Percentiles rank a stretch among this genome's conserved stretches.
These are phyloP conservation scores for Lolium multiflorum DNA, from an alignment of 176 grass and related monocot genomes.

Conservation along the genomic window DNA sequence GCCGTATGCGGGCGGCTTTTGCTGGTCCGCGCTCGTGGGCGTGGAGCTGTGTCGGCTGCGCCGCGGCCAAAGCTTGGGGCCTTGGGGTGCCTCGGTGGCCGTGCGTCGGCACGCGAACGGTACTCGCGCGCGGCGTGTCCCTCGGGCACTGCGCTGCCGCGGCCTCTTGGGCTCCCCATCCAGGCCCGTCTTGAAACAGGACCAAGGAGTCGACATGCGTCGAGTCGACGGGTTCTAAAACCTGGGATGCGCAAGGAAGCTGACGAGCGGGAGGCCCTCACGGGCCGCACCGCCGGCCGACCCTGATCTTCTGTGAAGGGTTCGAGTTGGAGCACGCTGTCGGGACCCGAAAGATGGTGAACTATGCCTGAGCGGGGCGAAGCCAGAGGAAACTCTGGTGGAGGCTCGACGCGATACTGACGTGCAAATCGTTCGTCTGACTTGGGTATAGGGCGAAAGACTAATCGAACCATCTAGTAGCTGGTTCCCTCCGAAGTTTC, in stretches of 20 bases:
- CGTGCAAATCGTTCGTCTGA: constrained; percentile 85
- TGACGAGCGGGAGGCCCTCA: constrained; percentile 15
- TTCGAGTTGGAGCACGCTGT: constrained; percentile 27
- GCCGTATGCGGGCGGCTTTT: neutral
- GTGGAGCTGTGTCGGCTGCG: too few relatives aligned
- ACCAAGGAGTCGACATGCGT: too few relatives aligned
- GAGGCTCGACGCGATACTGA: constrained; percentile 85
- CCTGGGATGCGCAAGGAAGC: constrained; percentile 17
- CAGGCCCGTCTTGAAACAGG: too few relatives aligned
- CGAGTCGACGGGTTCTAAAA: constrained; percentile 34
- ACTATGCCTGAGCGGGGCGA: constrained; percentile 75
- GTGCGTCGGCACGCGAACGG: too few relatives aligned
- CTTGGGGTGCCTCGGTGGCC: too few relatives aligned
- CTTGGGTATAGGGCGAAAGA: constrained; percentile 83
- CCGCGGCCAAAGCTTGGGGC: too few relatives aligned
- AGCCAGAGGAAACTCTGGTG: constrained; percentile 81
- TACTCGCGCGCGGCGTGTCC: too few relatives aligned
- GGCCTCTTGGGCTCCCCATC: too few relatives aligned
- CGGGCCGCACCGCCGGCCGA: constrained; percentile 55
- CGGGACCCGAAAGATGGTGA: constrained; percentile 88
- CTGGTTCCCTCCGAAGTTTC: constrained; percentile 77
- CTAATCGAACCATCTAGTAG: constrained; percentile 78
- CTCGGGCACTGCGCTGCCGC: too few relatives aligned
- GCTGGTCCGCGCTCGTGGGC: too few relatives aligned
- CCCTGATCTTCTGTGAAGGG: constrained; percentile 51